Evolutionary conservation across 345 rosid genomes (phyloP), one percentile per base, ranked within the genome.

Genomic region (Ricinus communis): DNA sequence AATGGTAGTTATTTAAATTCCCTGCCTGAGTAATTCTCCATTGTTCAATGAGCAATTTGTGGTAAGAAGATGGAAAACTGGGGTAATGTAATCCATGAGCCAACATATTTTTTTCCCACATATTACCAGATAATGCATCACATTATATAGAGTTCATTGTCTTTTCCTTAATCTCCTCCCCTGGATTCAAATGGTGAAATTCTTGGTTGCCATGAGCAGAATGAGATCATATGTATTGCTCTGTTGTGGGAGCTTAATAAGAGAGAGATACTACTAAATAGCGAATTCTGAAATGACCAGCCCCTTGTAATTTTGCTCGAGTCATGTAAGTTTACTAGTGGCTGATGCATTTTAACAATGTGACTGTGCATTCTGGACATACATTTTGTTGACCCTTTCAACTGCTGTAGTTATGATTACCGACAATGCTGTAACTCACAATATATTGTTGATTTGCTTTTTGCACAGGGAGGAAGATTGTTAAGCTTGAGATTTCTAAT

Each of bases 401-500:
- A 25, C 61, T 56, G 6, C 18, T 41, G 52, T 22, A 30, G 30
- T 38, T 18, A 33, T 52, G 18, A 7, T 7, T 47, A 43, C 25
- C 54, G 14, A 15, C 16, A 59, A 40, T 45, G 56, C 38, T 47
- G 5, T 21, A 14, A 47, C 10, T 33, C 31, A 38, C 21, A 28
- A 30, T 27, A n/a, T 54, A 43, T 66, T 66, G 40, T 30, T 59
- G 11, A 15, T n/a, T 71, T 43, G 2, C 6, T 43, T 56, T 3
- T 72, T 28, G 22, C 27, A 57, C 63, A 93, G 96, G 91, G 67
- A 87, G 82, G 81, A 93, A 81, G 89, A 61, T 57, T 28, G 74
- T 90, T 33, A 87, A 82, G 80, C 82, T 89, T 61, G 97, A 91
- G 81, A 79, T 82, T 71, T 75, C 85, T 65, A 79, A 78, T 66